Evolutionary conservation across 495 filamentous ascomycete genomes (phyloP), one percentile per base, ranked within the genome.

Genomic region (Penicillium daleae): DNA sequence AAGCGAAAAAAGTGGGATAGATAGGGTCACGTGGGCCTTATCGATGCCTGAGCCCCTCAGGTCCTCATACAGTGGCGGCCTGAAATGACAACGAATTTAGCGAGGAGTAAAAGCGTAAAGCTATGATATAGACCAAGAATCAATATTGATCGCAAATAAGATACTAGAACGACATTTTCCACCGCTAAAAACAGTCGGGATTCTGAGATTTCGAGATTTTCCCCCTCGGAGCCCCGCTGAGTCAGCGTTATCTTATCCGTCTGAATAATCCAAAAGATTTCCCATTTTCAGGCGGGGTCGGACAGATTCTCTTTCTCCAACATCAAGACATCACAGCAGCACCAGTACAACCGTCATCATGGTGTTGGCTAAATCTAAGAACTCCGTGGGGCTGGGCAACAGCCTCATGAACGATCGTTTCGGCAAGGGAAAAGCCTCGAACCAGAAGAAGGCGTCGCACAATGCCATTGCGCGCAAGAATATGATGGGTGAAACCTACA

Each of bases 351-450:
- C 74, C 64, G 66, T 58, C 74, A 87, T 66, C 58, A 99, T 99
- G 96, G 90, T 91, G 71, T 83, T 96, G 59, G 85, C 96, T 77
- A 98, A 99, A 80, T 97, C 92, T 56, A 97, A 97, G 77, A 97
- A 91, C 76, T 80, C 86, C 64, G 92, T 97, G 67, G 95, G 95
- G 72, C 89, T 99, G 72, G 95, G 95, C 68, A 89, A 90, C 79
- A 88, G 85, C 73, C 86, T 96, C 68, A 96, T 96, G 92, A 95
- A 96, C 68, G 92, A 96, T 74, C 88, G 92, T 37, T 96, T 95
- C 75, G 92, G 92, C 57, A 92, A 91, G 77, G 92, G 92, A 54
- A 96, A 93, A 77, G 87, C 90, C 40, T 76, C 85, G 46, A 89
- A 90, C 72, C 85, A 85, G 68, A 86, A 84, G 68, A 85, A 89